Evolutionary conservation across 495 filamentous ascomycete species (phyloP).

Genomic region (Astrothelium subdiscretum): DNA sequence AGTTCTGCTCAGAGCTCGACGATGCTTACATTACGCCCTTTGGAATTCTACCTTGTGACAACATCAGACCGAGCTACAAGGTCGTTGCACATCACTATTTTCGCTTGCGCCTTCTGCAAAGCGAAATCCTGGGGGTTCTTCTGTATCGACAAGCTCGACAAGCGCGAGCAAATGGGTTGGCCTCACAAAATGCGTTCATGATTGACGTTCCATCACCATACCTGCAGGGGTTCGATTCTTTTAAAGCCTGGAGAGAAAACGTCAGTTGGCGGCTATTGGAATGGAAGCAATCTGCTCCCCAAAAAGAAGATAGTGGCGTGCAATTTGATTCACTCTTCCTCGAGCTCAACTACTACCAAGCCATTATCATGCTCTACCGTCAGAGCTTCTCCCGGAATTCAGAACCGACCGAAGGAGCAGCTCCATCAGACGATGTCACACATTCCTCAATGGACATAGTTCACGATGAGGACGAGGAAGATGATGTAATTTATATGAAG

Average conservation of each 20-base stretch:
- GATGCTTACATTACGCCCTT: conserved; percentile 79
- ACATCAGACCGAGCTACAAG: conserved; percentile 64
- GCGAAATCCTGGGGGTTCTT: conserved; percentile 87
- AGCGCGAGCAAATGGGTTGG: conserved; percentile 44
- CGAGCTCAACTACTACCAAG: conserved; percentile 95
- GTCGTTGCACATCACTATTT: conserved; percentile 85
- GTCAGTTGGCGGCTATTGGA: conserved; percentile 72
- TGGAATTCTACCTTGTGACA: conserved; percentile 46
- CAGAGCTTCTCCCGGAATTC: conserved; percentile 61
- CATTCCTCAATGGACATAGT: conserved; percentile 47
- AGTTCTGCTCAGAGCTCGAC: conserved; percentile 79
- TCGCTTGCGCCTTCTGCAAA: conserved; percentile 80
- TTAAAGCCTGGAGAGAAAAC: conserved; percentile 79
- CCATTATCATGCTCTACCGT: conserved; percentile 91
- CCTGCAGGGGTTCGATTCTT: conserved; percentile 69
- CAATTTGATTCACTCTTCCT: conserved; percentile 76
- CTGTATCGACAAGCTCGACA: conserved; percentile 75
- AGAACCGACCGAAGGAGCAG: neutral
- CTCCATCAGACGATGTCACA: conserved; percentile 40
- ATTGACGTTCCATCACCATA: conserved; percentile 74
- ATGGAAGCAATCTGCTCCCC: conserved; percentile 78
- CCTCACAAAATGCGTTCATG: conserved; percentile 56
- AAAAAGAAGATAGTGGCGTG: conserved; percentile 67
- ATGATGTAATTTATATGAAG: conserved; percentile 83
- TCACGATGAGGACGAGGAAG: conserved; percentile 60